phyloP scores from a whole-genome alignment of 345 rosid genomes.

The Clausena lansium region DNA sequence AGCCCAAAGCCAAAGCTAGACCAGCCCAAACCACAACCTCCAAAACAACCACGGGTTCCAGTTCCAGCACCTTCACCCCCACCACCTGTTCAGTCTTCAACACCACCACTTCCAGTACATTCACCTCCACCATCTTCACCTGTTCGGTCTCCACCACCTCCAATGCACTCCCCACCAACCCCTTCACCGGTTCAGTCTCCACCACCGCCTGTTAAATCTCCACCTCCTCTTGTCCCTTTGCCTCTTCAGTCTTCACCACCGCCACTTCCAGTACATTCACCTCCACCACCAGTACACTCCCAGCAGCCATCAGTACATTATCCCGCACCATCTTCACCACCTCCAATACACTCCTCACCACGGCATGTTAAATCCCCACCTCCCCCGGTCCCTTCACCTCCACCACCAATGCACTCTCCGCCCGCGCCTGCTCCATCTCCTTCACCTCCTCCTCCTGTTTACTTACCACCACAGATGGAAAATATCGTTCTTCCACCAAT shows the following conservation, averaged over 20 bases:
- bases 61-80: slow-evolving; percentile 4
- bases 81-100: background rate
- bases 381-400: slow-evolving; percentile 5
- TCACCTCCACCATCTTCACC: slow-evolving; percentile 3
- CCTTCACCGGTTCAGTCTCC: background rate
- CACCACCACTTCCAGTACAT: background rate
- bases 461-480: slow-evolving; percentile 15
- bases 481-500: slow-evolving; percentile 41
- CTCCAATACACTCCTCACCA: slow-evolving; percentile 16
- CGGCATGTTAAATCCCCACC: background rate
- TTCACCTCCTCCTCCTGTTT: slow-evolving; percentile 13
- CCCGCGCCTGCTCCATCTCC: slow-evolving; percentile 6
- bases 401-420: slow-evolving; percentile 1
- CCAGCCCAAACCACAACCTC: background rate
- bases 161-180: slow-evolving; percentile 17
- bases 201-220: background rate
- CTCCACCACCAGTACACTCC: background rate
- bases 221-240: background rate
- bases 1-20: slow-evolving; percentile 1
- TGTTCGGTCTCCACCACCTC: background rate
- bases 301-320: background rate
- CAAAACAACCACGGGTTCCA: background rate
- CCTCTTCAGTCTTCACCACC: background rate
- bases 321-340: slow-evolving; percentile 14
- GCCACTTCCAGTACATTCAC: background rate